Base-by-base conservation (phyloP, 176 grass and related monocot species). In the Carex kokanica region DNA sequence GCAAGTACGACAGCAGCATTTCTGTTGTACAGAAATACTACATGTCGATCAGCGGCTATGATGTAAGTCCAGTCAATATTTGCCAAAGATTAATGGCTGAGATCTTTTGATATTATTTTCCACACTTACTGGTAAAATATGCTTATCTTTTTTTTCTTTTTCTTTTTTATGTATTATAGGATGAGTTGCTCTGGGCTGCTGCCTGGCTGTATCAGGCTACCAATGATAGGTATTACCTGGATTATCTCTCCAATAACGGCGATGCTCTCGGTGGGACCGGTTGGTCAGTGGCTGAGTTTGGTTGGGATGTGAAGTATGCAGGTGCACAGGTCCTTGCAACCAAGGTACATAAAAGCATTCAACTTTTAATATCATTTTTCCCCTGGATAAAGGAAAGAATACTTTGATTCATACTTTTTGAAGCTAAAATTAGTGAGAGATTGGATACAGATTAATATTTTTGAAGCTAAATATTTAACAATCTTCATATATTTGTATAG, bases 221-320 rank as follows among this genome's bases (percentile, higher is more conserved):
- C 9, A 58, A 70, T 60, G 88, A 95, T 10, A 18, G 64, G 14
- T 80, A 61, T 2, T 98, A 98, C 84, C 84, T 98, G 6, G 89
- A 98, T 85, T 94, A 98, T 83, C 41, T 95, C 43, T 84, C 89
- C 0, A 93, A 82, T 64, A 94, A 94, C 60, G 92, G 83, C 0
- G 92, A 93, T n/a, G 88, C 87, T 1, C 82, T 98, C 4, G 95
- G 95, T 74, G 95, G 95, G 43, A 93, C 87, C 0, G 87, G 91
- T 21, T 98, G 90, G 92, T 79, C 73, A 16, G 81, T 83, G 61
- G 81, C 54, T 75, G 55, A 94, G 86, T 98, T 98, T 78, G 88
- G 92, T 34, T 98, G 95, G 95, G 92, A 98, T 75, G 84, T 95
- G 29, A 98, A 98, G 83, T 98, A 98, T 60, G 82, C 92, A 4